Evolutionary conservation across 2,329 filamentous ascomycete species (phyloP), one percentile per base, ranked within the genome.

Genomic region (Harringtonia lauricola): DNA sequence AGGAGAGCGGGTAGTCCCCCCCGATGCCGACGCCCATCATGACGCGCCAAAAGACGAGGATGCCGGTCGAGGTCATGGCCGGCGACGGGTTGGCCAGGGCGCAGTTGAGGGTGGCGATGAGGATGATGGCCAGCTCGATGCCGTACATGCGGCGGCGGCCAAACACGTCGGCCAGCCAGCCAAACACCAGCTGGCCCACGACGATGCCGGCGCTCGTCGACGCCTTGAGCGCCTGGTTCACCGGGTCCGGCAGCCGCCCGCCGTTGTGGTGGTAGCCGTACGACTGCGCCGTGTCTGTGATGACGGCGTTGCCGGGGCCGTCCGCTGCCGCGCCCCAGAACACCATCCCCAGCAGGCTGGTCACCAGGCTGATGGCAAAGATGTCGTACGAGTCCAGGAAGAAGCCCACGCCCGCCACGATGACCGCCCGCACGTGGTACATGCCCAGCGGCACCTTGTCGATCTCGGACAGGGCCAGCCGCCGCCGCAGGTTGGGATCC

Each of bases 131-230:
- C 40, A 88, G 62, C 57, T 88, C 83, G 24, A 87, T 69, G 39
- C 86, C 86, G 57, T 92, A 92, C 82, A 94, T 90, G 52, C 75
- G 78, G 57, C 86, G 80, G 35, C 86, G 76, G 37, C 86, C 86
- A 44, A 86, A 72, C 4, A 75, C 68, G 63, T 92, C 86, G 40
- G 85, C 86, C 31, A 89, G 64, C 51, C 75, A 84, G 47, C 86
- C 86, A 57, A 92, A 92, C 15, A 79, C 63, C 33, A 89, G 60
- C 64, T 90, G 86, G 22, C 86, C 86, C 39, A 92, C 64, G 22
- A 92, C 75, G 24, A 86, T 88, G 34, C 86, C 86, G 24, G 77
- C 81, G 35, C 81, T 86, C 10, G 85, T 90, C 3, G 84, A 79
- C n/a, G 83, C 81, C 59, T 90, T 90, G 59, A 94, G 76, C 2